Base-by-base conservation (phyloP, 768 basidiomycete genomes). In the Boletus bicolor region DNA sequence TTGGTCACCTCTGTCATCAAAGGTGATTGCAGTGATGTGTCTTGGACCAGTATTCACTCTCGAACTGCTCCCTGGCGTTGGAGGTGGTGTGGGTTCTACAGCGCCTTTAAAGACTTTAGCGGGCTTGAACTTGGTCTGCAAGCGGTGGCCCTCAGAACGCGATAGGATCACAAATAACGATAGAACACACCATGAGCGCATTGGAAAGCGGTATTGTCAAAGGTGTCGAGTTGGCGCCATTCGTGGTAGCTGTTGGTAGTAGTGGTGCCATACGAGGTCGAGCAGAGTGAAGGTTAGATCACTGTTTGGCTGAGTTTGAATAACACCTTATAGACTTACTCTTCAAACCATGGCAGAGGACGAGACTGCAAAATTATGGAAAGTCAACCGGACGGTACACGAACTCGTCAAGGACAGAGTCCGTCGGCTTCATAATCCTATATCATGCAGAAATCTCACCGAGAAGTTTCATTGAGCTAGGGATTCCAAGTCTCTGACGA, bases 371-470 rank as follows among this genome's bases (percentile, higher is more conserved):
- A 86, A 86, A 67, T 80, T 98, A 68, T 98, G 94, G 93, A 89
- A 95, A 67, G 94, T 98, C 59, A 93, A 93, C 73, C 77, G 92
- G 65, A 98, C 97, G 47, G 89, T 98, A 42, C 95, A 98, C 70
- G 96, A 99, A 74, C 85, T 99, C 50, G 92, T 95, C 59, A 84
- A 86, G 71, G 96, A 99, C 72, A 84, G 97, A 78, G 97, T 98
- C 68, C 38, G 59, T 64, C 55, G 55, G 51, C 53, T 53, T 60
- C 34, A 54, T 60, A 38, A 14, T 19, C 34, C 30, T 50, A 10
- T 54, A n/a, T 59, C 47, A 28, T 56, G 26, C 43, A 44, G 32
- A 43, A 51, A 50, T 64, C 63, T 67, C 43, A 68, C 54, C n/a
- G 54, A 52, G 55, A 45, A 17, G 45, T 57, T 56, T 39, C 39